These are phyloP conservation scores for Trichoderma harzianum DNA, from an alignment of 2,329 filamentous ascomycete species.

Conservation along the genomic window DNA sequence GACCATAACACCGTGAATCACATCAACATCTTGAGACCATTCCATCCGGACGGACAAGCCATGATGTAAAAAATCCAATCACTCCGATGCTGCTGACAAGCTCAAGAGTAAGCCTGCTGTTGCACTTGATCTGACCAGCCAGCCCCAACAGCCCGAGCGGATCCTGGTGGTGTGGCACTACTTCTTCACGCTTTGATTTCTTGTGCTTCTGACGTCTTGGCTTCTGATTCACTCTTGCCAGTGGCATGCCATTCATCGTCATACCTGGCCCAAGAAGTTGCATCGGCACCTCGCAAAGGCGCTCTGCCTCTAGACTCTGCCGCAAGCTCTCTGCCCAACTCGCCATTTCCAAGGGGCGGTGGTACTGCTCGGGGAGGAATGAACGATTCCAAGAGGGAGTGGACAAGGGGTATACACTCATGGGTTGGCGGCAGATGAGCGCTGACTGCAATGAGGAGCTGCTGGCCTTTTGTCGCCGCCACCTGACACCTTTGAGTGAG, in stretches of 20 bases:
- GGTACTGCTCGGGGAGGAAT: slow-evolving; percentile 24
- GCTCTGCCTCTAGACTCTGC: slow-evolving; percentile 35
- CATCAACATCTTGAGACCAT: background rate
- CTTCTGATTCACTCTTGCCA: slow-evolving; percentile 13
- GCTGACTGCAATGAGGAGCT: slow-evolving; percentile 18
- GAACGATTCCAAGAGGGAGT: slow-evolving; percentile 17
- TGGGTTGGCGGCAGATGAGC: slow-evolving; percentile 19
- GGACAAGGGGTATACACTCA: background rate
- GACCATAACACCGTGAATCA: background rate
- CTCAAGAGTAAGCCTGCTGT: slow-evolving; percentile 67
- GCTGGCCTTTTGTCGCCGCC: slow-evolving; percentile 48
- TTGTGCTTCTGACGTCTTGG: slow-evolving; percentile 2
- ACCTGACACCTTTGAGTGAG: slow-evolving; percentile 75
- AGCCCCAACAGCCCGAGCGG: slow-evolving; percentile 75
- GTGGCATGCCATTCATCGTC: slow-evolving; percentile 9
- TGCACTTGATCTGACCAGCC: slow-evolving; percentile 60
- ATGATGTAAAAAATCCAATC: slow-evolving; percentile 68
- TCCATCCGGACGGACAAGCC: slow-evolving; percentile 42
- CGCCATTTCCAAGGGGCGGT: slow-evolving; percentile 33
- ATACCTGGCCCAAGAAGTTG: background rate
- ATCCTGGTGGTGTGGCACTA: slow-evolving; percentile 53
- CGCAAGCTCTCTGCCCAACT: slow-evolving; percentile 38
- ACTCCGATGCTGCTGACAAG: slow-evolving; percentile 71
- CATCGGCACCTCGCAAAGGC: slow-evolving; percentile 22
- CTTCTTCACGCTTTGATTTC: slow-evolving; percentile 5